Conservation (phyloP, 495 filamentous ascomycete species). For the Aspergillus diversus region DNA sequence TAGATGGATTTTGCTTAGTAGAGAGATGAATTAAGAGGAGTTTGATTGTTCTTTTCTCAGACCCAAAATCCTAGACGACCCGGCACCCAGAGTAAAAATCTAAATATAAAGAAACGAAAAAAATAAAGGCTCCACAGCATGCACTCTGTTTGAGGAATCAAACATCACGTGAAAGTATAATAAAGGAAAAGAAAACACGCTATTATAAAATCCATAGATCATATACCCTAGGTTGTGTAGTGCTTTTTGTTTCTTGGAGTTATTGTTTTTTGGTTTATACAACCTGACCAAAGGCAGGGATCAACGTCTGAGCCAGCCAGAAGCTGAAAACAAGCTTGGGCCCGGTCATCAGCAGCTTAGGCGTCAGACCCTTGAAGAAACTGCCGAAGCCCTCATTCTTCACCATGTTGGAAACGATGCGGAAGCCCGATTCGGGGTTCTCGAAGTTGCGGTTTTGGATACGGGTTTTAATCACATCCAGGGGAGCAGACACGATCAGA, state of each 20-base stretch:
- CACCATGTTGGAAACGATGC: slow-evolving; percentile 87
- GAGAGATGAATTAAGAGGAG: slow-evolving; percentile 22
- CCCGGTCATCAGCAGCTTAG: slow-evolving; percentile 98
- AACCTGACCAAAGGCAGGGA: slow-evolving; percentile 68
- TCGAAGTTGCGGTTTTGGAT: slow-evolving; percentile 99
- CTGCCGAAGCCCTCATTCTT: slow-evolving; percentile 79
- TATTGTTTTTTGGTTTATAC: slow-evolving; percentile 40
- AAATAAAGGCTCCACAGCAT: slow-evolving; percentile 25
- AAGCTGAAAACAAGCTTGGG: slow-evolving; percentile 99
- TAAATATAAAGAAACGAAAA: slow-evolving; percentile 21
- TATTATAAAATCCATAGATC: slow-evolving; percentile 27
- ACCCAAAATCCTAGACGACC: slow-evolving; percentile 10
- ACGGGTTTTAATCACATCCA: slow-evolving; percentile 98
- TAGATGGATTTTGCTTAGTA: neutral
- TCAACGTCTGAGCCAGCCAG: slow-evolving; percentile 96
- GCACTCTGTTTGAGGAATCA: slow-evolving; percentile 23
- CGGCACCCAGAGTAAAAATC: slow-evolving; percentile 13
- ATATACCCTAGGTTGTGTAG: slow-evolving; percentile 11
- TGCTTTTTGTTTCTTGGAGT: slow-evolving; percentile 1
- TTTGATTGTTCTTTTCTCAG: slow-evolving; percentile 15
- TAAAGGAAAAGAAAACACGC: slow-evolving; percentile 18
- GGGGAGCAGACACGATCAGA: slow-evolving; percentile 87
- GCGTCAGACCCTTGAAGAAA: slow-evolving; percentile 98
- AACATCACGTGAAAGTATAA: slow-evolving; percentile 16
- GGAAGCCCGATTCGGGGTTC: slow-evolving; percentile 90